These are phyloP conservation scores for Toxoplasma gondii DNA, from an alignment of 169 alveolate species.

Conservation along the genomic window DNA sequence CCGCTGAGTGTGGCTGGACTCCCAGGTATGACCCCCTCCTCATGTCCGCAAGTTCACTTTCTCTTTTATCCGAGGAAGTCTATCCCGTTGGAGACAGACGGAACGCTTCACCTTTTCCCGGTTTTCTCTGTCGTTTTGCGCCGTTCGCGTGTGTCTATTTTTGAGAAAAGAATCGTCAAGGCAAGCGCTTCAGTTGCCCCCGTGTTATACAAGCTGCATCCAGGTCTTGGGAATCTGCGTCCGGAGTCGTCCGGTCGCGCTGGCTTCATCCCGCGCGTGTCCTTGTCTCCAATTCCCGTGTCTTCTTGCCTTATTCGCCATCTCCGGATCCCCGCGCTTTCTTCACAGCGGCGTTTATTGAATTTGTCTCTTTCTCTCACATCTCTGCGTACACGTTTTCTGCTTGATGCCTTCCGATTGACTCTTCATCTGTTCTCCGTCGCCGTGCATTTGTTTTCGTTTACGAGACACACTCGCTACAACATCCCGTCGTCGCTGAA, in stretches of 20 bases:
- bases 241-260: not conserved
- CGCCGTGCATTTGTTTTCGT: not conserved
- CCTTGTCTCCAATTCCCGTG: not conserved
- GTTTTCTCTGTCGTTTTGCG: not conserved
- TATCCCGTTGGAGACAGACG: not conserved
- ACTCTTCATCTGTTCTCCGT: not conserved
- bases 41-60: not conserved
- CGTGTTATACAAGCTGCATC: not conserved
- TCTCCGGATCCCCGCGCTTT: not conserved
- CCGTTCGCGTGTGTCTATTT: not conserved
- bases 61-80: not conserved
- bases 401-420: not conserved
- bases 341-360: not conserved
- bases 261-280: slow-evolving; percentile 2
- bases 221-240: not conserved
- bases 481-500: not conserved
- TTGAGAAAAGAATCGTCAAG: not conserved
- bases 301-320: not conserved
- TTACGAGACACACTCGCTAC: not conserved
- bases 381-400: not conserved
- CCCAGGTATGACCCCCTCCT: not conserved
- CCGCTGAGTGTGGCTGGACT: not conserved
- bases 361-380: not conserved
- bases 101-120: not conserved
- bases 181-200: not conserved